Conservation (phyloP, 176 grass and related monocot genomes). For the Musa beccarii region DNA sequence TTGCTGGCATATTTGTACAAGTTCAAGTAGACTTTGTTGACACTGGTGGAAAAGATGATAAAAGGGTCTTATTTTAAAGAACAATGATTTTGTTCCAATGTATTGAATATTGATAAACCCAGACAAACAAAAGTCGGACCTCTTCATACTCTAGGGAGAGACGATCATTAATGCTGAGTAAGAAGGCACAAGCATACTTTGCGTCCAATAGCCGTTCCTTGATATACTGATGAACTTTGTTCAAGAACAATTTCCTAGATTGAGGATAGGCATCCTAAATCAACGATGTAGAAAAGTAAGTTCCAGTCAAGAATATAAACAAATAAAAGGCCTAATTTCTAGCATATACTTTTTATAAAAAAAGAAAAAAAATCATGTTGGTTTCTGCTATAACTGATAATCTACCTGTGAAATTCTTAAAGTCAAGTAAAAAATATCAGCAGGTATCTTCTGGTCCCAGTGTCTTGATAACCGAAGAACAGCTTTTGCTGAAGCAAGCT, state of each 20-base stretch:
- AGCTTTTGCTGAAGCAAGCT: constrained; percentile 86
- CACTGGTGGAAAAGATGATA: constrained; percentile 35
- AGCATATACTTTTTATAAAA: not conserved
- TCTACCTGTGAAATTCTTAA: constrained; percentile 85
- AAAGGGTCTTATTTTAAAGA: constrained; percentile 3
- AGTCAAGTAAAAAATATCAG: constrained; percentile 87
- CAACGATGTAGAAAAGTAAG: constrained; percentile 16
- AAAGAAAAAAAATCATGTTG: not conserved
- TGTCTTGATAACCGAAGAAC: constrained; percentile 95
- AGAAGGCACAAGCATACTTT: constrained; percentile 87
- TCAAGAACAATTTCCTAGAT: constrained; percentile 76
- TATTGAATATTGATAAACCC: not conserved
- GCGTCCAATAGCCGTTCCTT: constrained; percentile 91
- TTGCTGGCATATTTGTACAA: constrained; percentile 93
- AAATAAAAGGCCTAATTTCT: not conserved
- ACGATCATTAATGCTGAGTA: constrained; percentile 61
- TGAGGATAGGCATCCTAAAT: constrained; percentile 69
- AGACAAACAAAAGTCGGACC: constrained; percentile 29
- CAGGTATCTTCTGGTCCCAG: constrained; percentile 83
- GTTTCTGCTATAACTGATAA: constrained; percentile 21
- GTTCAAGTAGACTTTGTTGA: constrained; percentile 78
- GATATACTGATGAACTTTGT: constrained; percentile 94
- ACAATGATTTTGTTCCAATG: constrained; percentile 1
- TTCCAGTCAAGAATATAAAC: constrained; percentile 21
- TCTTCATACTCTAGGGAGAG: constrained; percentile 69